Percentiles rank a stretch among this genome's conserved stretches.
Conservation (phyloP, 2,329 filamentous ascomycete genomes). For the Colletotrichum shisoi region DNA sequence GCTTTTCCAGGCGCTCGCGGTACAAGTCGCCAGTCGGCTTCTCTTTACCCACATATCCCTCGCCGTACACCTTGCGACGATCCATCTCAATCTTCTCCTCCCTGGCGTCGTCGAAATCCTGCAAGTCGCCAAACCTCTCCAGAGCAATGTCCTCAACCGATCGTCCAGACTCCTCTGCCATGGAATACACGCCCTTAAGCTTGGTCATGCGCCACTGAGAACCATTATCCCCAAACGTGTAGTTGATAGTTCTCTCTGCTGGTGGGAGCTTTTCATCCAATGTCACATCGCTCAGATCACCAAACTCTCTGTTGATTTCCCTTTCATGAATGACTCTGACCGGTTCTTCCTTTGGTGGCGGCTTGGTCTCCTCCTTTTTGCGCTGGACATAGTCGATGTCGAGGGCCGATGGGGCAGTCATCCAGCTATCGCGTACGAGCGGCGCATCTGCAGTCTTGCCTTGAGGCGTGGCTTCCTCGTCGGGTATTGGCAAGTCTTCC, state of each 20-base stretch:
- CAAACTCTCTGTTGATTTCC: slow-evolving; percentile 76
- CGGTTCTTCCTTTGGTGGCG: slow-evolving; percentile 64
- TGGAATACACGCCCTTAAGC: slow-evolving; percentile 82
- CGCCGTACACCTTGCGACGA: slow-evolving; percentile 80
- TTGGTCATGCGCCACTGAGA: slow-evolving; percentile 98
- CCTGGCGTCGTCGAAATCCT: slow-evolving; percentile 88
- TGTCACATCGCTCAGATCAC: slow-evolving; percentile 64
- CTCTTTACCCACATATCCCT: slow-evolving; percentile 82
- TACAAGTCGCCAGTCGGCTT: slow-evolving; percentile 89
- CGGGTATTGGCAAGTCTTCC: slow-evolving; percentile 59
- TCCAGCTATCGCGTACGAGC: slow-evolving; percentile 84
- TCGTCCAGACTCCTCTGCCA: slow-evolving; percentile 76
- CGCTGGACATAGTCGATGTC: slow-evolving; percentile 83
- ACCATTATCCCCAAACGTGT: slow-evolving; percentile 87
- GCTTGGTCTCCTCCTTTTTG: slow-evolving; percentile 62
- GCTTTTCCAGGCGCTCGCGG: slow-evolving; percentile 73
- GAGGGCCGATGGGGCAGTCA: slow-evolving; percentile 79
- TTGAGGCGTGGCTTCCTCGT: slow-evolving; percentile 52
- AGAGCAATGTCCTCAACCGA: slow-evolving; percentile 81
- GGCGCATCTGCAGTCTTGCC: slow-evolving; percentile 46
- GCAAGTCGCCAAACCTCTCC: slow-evolving; percentile 80
- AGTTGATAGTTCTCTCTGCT: slow-evolving; percentile 68
- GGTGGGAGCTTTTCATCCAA: slow-evolving; percentile 56
- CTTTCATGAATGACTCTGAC: slow-evolving; percentile 77
- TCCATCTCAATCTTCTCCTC: slow-evolving; percentile 95